Evolutionary conservation across 805 yeast species (phyloP).

Genomic region (Starmera quercuum): DNA sequence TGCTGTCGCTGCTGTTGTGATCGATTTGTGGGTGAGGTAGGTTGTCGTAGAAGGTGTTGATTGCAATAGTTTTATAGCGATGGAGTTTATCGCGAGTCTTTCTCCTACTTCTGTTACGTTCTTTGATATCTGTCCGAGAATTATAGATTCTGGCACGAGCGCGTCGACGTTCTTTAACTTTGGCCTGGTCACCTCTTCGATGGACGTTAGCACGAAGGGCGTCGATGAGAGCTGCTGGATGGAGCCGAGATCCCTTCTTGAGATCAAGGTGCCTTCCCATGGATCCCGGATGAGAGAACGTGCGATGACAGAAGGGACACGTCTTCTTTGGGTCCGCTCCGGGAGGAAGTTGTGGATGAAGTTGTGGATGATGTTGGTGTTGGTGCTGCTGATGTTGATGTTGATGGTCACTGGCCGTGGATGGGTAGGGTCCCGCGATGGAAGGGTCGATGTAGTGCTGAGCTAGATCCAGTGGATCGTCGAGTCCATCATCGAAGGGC

Average conservation of each 20-base stretch:
- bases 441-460: slow-evolving; percentile 3
- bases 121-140: slow-evolving; percentile 39
- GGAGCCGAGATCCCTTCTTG: slow-evolving; percentile 43
- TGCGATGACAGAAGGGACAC: slow-evolving; percentile 46
- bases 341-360: slow-evolving; percentile 17
- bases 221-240: slow-evolving; percentile 43
- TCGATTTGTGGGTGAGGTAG: slow-evolving; percentile 32
- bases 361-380: not conserved
- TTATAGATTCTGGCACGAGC: slow-evolving; percentile 36
- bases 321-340: slow-evolving; percentile 24
- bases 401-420: not conserved
- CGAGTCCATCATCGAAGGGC: slow-evolving; percentile 8
- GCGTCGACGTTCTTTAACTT: slow-evolving; percentile 32
- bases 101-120: slow-evolving; percentile 37
- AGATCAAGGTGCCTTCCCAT: slow-evolving; percentile 53
- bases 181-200: slow-evolving; percentile 33
- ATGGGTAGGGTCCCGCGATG: not conserved
- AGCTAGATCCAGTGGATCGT: not conserved
- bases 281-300: slow-evolving; percentile 51
- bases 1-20: slow-evolving; percentile 5
- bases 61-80: slow-evolving; percentile 30
- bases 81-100: slow-evolving; percentile 32
- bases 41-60: slow-evolving; percentile 26
- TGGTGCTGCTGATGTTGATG: not conserved
- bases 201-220: slow-evolving; percentile 19